Evolutionary conservation across 2,329 filamentous ascomycete genomes (phyloP).

Genomic region (Fusarium sp.): DNA sequence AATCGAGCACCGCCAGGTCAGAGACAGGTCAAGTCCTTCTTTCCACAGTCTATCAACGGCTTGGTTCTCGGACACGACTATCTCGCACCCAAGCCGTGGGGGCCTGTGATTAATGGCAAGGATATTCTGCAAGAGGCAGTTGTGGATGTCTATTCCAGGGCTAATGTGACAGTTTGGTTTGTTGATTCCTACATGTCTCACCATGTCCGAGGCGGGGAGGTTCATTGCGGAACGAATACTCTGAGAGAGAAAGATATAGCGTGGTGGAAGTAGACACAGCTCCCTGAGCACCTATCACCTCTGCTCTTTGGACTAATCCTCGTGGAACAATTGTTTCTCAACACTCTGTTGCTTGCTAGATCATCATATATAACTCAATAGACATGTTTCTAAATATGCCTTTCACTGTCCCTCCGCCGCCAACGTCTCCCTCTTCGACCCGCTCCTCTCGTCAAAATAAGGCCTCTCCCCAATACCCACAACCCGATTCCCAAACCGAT

Average conservation of each 20-base stretch:
- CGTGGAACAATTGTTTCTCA: neutral
- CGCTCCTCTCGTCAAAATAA: slow-evolving; percentile 60
- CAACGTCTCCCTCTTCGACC: slow-evolving; percentile 17
- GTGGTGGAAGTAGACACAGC: slow-evolving; percentile 33
- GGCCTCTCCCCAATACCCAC: slow-evolving; percentile 70
- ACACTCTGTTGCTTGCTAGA: neutral
- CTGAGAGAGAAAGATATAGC: slow-evolving; percentile 30
- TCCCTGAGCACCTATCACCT: no score
- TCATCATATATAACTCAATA: neutral
- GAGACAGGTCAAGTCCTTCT: slow-evolving; percentile 27
- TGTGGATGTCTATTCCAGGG: slow-evolving; percentile 30
- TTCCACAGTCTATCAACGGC: slow-evolving; percentile 42
- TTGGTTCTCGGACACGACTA: slow-evolving; percentile 44
- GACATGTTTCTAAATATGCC: neutral
- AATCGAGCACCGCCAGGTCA: neutral
- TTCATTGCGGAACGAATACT: slow-evolving; percentile 47
- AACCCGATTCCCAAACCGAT: slow-evolving; percentile 64
- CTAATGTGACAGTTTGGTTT: slow-evolving; percentile 34
- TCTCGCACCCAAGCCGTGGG: slow-evolving; percentile 44
- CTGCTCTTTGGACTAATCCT: no score
- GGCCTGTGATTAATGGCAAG: slow-evolving; percentile 37
- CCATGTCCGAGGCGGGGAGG: slow-evolving; percentile 42
- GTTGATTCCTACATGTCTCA: slow-evolving; percentile 46
- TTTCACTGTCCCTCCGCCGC: neutral
- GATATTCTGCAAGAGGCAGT: slow-evolving; percentile 44